phyloP scores from a whole-genome alignment of 305 asterid species.

The Rubia tinctorum region DNA sequence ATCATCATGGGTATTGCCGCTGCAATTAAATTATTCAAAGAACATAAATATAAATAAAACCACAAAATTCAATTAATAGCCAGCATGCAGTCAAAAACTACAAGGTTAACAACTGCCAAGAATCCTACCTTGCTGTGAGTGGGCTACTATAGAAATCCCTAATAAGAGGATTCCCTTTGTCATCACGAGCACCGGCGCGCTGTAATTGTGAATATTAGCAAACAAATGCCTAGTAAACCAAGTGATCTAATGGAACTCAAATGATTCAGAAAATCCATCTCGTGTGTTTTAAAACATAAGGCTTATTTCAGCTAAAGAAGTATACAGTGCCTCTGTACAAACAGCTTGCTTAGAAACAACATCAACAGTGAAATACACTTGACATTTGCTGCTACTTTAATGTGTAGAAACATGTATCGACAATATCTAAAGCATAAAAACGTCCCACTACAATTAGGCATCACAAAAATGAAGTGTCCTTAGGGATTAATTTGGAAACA shows the following conservation, averaged over 20 bases:
- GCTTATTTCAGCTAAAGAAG: not conserved
- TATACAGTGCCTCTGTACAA: not conserved
- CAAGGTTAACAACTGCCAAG: not conserved
- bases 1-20: slow-evolving; percentile 85
- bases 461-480: not conserved
- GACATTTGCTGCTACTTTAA: not conserved
- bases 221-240: not conserved
- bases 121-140: slow-evolving; percentile 75
- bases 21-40: slow-evolving; percentile 33
- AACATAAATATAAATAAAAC: not conserved
- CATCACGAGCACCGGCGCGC: slow-evolving; percentile 94
- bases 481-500: not conserved
- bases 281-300: not conserved
- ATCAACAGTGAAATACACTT: not conserved
- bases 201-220: slow-evolving; percentile 22
- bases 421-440: not conserved
- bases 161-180: slow-evolving; percentile 73
- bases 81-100: not conserved
- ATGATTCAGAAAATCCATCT: not conserved
- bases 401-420: not conserved
- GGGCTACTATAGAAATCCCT: slow-evolving; percentile 93
- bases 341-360: not conserved
- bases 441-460: not conserved
- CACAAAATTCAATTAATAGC: slow-evolving; percentile 9
- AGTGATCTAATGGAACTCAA: not conserved